Base-by-base conservation (phyloP, 257 asterid genomes). In the Forsythia viridissima region DNA sequence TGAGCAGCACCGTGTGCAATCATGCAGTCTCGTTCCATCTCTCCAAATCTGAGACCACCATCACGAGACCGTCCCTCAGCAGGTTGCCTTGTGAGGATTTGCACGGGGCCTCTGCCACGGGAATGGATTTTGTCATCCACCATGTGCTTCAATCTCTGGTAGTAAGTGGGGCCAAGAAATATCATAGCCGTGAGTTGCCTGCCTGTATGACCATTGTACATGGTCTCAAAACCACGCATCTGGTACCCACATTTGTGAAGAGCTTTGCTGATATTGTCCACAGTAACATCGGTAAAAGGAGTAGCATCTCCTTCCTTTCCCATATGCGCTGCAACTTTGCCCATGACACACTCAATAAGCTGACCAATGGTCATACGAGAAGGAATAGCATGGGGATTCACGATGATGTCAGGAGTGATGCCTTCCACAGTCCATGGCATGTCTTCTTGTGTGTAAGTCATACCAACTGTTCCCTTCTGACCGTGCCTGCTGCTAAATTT, bases 1-100 rank as follows among this genome's bases (percentile, higher is more conserved):
- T 95, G 97, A 70, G 99, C 97, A 0, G 99, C 99, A 15, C 99
- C 99, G 20, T 95, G 98, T 0, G 98, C 99, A 87, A 95, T 93
- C 97, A 95, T 95, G 75, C 99, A 95, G 79, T 95, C 99, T 21
- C 98, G 87, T 83, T 95, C 99, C 99, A 95, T 95, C 83, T 95
- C 99, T 69, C 99, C 99, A 83, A 95, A 93, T 1, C 98, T 88
- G 48, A 95, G 96, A 72, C 99, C 99, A 69, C 99, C 99, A 77
- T 95, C 99, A 81, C 98, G 93, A 4, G 99, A 93, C 36, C 99
- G 84, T 40, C 99, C 99, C 79, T 95, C 99, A 3, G 97, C 99
- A 41, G 99, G 99, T 59, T 95, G 98, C 88, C 98, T 88, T 0
- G 99, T 95, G 72, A 95, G 97, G 68, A 93, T 95, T 82, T 95